Base-by-base conservation (phyloP, 495 filamentous ascomycete species). In the Daldinia concentrica region DNA sequence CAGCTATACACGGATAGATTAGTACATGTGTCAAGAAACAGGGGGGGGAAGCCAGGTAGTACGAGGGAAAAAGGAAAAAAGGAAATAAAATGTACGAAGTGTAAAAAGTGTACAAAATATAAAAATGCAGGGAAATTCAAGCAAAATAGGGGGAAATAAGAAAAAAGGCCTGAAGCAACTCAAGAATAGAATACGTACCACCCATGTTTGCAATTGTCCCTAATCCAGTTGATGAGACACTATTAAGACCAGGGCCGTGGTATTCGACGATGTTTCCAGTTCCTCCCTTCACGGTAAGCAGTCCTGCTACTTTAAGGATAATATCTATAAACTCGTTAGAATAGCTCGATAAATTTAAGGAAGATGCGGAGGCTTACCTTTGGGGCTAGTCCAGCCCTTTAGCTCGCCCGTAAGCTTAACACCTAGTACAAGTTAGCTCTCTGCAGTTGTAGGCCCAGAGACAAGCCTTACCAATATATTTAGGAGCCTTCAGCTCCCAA, bases 231-330 rank as follows among this genome's bases (percentile, higher is more conserved):
- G 81, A 83, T 76, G 79, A 88, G 66, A 86, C 82, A 72, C 84
- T 85, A 37, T 94, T 84, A 43, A 92, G 90, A 81, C 95, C 95
- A 72, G 93, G 92, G 27, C 95, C 92, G 79, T 92, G 89, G 81
- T 98, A 99, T 80, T 99, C 95, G 68, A 98, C 91, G 74, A 99
- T 98, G 55, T 92, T 90, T 78, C 95, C 95, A 79, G 95, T 99
- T 76, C 95, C 95, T 82, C 95, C 95, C 88, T 98, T 98, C 73
- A 99, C 95, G 54, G 96, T 98, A 62, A 98, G 88, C 68, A 96
- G 95, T 77, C 94, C 95, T 69, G 95, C 95, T 74, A 98, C 93
- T 90, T 98, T 98, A 30, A 99, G 89, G 79, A 99, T 99, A 75
- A 99, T 91, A 83, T 99, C 95, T 92, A 69, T 27, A 39, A 9